Conservation (phyloP, 352 stramenopile genomes). For the Phytophthora agathidicida region DNA sequence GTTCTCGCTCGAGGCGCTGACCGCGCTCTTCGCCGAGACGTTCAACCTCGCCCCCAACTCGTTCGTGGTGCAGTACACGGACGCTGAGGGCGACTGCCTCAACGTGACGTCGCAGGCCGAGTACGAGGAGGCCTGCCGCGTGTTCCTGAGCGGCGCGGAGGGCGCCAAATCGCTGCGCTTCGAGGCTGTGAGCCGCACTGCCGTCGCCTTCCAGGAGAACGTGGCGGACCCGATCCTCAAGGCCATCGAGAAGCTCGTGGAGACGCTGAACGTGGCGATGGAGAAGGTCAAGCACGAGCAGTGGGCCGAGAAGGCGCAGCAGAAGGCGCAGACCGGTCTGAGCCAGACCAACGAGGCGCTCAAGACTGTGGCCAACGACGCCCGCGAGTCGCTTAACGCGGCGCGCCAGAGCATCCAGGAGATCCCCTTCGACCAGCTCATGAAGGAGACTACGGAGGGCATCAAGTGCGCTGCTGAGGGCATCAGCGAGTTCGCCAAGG, state of each 20-base stretch:
- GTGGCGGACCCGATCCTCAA: slow-evolving; percentile 82
- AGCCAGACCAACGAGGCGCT: slow-evolving; percentile 71
- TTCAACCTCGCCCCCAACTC: slow-evolving; percentile 49
- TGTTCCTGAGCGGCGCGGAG: slow-evolving; percentile 49
- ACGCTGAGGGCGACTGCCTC: slow-evolving; percentile 72
- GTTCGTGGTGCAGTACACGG: slow-evolving; percentile 86
- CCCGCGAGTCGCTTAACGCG: slow-evolving; percentile 55
- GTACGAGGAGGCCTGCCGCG: slow-evolving; percentile 63
- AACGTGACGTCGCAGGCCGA: slow-evolving; percentile 77
- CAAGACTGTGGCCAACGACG: slow-evolving; percentile 59
- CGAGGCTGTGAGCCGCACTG: slow-evolving; percentile 57
- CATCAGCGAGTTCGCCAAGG: slow-evolving; percentile 79
- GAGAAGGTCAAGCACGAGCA: slow-evolving; percentile 86
- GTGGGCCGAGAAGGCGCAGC: slow-evolving; percentile 65
- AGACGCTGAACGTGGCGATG: slow-evolving; percentile 77
- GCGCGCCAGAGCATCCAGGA: slow-evolving; percentile 73
- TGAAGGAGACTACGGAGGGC: slow-evolving; percentile 80
- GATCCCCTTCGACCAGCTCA: slow-evolving; percentile 82
- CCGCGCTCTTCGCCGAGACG: slow-evolving; percentile 64
- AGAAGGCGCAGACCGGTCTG: slow-evolving; percentile 56
- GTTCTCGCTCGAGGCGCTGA: slow-evolving; percentile 54
- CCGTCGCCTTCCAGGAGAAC: slow-evolving; percentile 79
- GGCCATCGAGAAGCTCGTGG: slow-evolving; percentile 83
- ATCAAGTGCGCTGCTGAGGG: slow-evolving; percentile 80
- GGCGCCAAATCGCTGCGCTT: slow-evolving; percentile 69